phyloP scores from a whole-genome alignment of 495 filamentous ascomycete genomes.

The Alectoria sarmentosa region DNA sequence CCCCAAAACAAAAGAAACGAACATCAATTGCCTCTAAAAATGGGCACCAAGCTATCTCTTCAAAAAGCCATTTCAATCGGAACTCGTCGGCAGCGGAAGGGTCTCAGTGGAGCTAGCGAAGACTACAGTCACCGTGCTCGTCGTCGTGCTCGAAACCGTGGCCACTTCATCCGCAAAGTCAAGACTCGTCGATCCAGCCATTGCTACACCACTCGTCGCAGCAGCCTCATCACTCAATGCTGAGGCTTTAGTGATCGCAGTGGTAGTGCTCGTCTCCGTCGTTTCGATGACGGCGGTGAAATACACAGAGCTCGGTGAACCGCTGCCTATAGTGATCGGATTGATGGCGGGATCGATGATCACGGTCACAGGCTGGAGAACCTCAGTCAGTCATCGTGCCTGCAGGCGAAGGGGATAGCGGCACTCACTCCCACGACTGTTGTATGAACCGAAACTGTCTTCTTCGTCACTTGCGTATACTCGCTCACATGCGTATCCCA shows the following conservation, averaged over 20 bases:
- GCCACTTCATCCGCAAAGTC: background rate
- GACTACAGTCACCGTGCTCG: conserved; percentile 3
- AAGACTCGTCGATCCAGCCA: background rate
- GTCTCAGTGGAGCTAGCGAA: background rate
- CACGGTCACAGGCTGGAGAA: conserved; percentile 1
- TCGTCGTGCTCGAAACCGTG: background rate
- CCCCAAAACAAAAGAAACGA: background rate
- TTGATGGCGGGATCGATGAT: background rate
- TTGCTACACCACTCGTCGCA: background rate
- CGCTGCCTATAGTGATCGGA: background rate
- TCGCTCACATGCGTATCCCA: background rate
- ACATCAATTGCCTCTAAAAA: background rate
- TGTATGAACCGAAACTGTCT: background rate
- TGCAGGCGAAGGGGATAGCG: too few relatives aligned
- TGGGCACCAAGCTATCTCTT: too few relatives aligned
- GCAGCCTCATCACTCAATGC: background rate
- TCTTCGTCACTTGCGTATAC: conserved; percentile 4
- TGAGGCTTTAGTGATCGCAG: background rate
- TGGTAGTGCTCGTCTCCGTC: background rate
- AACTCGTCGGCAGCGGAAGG: background rate
- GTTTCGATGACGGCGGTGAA: background rate
- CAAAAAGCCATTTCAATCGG: background rate
- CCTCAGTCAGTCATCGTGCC: too few relatives aligned
- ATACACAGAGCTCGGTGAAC: background rate
- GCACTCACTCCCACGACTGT: background rate